phyloP scores from a whole-genome alignment of 352 stramenopile genomes.

The Pythium graminicola region DNA sequence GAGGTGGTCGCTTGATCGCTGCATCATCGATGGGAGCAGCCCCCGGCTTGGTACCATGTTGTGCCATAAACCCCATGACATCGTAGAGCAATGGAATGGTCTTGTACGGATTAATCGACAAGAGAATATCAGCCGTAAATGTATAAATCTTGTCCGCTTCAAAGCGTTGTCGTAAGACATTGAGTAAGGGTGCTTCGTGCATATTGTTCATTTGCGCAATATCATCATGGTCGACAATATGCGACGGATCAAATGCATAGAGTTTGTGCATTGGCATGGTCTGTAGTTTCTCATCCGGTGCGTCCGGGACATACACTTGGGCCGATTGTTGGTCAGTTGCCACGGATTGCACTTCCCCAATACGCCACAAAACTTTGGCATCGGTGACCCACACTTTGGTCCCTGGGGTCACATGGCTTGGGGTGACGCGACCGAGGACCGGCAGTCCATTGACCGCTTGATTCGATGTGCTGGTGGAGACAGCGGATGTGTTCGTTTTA shows the following conservation, averaged over 20 bases:
- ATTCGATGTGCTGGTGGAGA: neutral
- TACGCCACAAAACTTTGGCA: slow-evolving; percentile 67
- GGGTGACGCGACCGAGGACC: slow-evolving; percentile 40
- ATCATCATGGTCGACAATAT: slow-evolving; percentile 81
- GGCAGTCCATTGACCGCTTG: slow-evolving; percentile 7
- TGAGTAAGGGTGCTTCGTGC: slow-evolving; percentile 80
- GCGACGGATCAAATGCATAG: slow-evolving; percentile 75
- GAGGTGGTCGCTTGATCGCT: slow-evolving; percentile 36
- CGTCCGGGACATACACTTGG: slow-evolving; percentile 55
- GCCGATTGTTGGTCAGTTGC: slow-evolving; percentile 37
- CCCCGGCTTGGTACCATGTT: slow-evolving; percentile 10
- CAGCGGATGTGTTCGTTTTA: slow-evolving; percentile 5
- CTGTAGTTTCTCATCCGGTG: slow-evolving; percentile 52
- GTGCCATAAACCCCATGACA: slow-evolving; percentile 66
- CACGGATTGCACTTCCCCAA: slow-evolving; percentile 63
- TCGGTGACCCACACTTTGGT: slow-evolving; percentile 76
- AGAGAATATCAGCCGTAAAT: slow-evolving; percentile 77
- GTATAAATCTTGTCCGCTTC: slow-evolving; percentile 80
- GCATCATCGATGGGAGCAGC: slow-evolving; percentile 19
- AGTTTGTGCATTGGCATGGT: slow-evolving; percentile 45
- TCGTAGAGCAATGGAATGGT: slow-evolving; percentile 79
- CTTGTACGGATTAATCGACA: slow-evolving; percentile 86
- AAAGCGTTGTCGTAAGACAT: slow-evolving; percentile 75
- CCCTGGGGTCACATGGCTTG: slow-evolving; percentile 39
- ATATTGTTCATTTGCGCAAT: slow-evolving; percentile 88